Conservation (phyloP, 371 early-diverging fungal genomes). For the Blakeslea trispora region DNA sequence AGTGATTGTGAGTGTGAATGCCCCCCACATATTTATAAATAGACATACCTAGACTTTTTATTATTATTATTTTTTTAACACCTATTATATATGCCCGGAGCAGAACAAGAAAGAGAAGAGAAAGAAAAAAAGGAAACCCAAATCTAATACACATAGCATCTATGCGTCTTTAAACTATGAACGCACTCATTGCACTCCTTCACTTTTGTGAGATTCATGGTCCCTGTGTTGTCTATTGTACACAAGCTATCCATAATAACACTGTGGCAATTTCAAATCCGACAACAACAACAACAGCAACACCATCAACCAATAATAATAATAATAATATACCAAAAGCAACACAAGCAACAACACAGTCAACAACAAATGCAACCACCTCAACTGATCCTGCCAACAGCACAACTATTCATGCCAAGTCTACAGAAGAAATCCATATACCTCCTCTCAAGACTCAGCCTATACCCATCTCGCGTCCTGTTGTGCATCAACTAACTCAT, state of each 20-base stretch:
- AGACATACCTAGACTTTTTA: too few species aligned
- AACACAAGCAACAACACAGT: too few species aligned
- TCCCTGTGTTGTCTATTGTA: constrained; percentile 58
- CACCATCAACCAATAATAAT: neutral
- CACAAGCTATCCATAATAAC: constrained; percentile 50
- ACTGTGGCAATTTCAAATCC: neutral
- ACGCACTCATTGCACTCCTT: constrained; percentile 53
- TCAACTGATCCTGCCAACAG: neutral
- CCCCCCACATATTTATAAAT: too few species aligned
- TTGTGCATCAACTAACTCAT: neutral
- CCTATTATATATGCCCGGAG: too few species aligned
- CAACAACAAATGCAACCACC: neutral
- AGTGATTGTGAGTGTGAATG: neutral
- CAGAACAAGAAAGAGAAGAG: neutral
- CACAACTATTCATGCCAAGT: neutral
- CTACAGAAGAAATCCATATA: constrained; percentile 4
- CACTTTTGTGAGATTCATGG: constrained; percentile 67
- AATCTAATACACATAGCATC: neutral
- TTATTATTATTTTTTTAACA: too few species aligned
- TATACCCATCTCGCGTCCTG: constrained; percentile 4
- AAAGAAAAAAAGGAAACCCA: too few species aligned
- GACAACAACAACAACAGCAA: constrained; percentile 3
- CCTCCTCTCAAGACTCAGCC: constrained; percentile 11
- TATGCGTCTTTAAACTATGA: constrained; percentile 32
- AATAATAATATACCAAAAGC: too few species aligned